A percentile compares a stretch with the other conserved stretches of the same genome.
phyloP scores from a whole-genome alignment of 331 rosid genomes.

The Dryas integrifolia region DNA sequence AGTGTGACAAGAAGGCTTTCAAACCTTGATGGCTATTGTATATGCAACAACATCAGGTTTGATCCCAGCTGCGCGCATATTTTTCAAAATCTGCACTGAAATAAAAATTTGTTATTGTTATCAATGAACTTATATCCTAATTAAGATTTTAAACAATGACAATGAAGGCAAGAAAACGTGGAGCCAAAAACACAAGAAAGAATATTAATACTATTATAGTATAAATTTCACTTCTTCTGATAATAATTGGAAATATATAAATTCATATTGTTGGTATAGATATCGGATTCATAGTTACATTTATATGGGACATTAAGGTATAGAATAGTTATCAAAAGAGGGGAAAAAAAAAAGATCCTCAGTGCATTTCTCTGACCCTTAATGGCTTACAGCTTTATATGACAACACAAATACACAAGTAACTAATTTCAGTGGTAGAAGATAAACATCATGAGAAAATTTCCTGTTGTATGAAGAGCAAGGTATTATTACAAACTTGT shows the following conservation, averaged over 20 bases:
- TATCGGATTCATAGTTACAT: too few species aligned
- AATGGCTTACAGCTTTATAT: background rate
- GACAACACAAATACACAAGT: too few species aligned
- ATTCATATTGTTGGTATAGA: too few species aligned
- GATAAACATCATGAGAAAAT: background rate
- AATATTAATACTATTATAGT: too few species aligned
- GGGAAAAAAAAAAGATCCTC: too few species aligned
- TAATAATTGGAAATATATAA: too few species aligned
- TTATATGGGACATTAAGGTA: too few species aligned
- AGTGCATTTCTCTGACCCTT: background rate
- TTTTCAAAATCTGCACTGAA: conserved; percentile 72
- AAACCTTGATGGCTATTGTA: conserved; percentile 86
- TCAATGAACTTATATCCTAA: conserved; percentile 30
- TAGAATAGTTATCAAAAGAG: background rate
- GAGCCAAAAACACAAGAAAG: background rate
- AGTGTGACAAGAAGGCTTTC: conserved; percentile 28
- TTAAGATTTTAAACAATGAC: background rate
- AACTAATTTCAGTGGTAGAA: background rate
- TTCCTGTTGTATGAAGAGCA: background rate
- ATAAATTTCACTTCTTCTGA: too few species aligned
- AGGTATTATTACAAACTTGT: background rate
- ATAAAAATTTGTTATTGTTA: conserved; percentile 21
- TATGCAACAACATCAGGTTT: conserved; percentile 86
- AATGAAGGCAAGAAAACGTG: conserved; percentile 10
- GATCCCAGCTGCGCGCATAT: conserved; percentile 63